These are phyloP conservation scores for Zanthoxylum bungeanum DNA, from an alignment of 345 rosid genomes.

Conservation along the genomic window DNA sequence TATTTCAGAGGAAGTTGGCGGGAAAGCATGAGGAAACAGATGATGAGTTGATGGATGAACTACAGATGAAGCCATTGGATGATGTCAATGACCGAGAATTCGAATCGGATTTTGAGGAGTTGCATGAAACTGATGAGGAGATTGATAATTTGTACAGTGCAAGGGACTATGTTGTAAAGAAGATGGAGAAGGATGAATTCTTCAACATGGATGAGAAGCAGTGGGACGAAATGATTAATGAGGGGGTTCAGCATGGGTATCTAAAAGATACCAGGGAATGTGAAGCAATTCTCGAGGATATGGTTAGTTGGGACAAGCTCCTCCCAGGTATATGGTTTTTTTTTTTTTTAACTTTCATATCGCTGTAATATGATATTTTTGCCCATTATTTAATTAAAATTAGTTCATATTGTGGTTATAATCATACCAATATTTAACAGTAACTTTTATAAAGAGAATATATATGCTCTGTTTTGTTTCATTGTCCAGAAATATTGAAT, in stretches of 20 bases:
- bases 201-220: conserved; percentile 80
- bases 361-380: neutral
- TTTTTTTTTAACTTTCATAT: neutral
- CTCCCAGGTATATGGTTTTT: conserved; percentile 73
- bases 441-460: neutral
- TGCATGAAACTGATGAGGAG: conserved; percentile 66
- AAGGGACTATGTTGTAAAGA: conserved; percentile 43
- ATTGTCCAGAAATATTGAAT: neutral
- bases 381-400: neutral
- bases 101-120: conserved; percentile 73
- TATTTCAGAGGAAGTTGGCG: conserved; percentile 50
- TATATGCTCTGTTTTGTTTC: neutral
- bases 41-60: conserved; percentile 56
- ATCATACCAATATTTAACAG: neutral
- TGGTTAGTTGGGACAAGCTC: conserved; percentile 88
- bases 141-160: conserved; percentile 66
- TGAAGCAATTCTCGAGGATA: conserved; percentile 79
- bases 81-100: conserved; percentile 59
- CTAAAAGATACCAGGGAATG: conserved; percentile 75
- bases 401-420: neutral
- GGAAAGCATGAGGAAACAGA: conserved; percentile 73
- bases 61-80: conserved; percentile 42
- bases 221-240: conserved; percentile 81
- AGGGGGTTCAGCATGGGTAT: conserved; percentile 55
- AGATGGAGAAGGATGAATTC: conserved; percentile 56